Evolutionary conservation across 148 eudicot genomes (phyloP), one percentile per base, ranked within the genome.

Genomic region (Heliosperma pusillum): DNA sequence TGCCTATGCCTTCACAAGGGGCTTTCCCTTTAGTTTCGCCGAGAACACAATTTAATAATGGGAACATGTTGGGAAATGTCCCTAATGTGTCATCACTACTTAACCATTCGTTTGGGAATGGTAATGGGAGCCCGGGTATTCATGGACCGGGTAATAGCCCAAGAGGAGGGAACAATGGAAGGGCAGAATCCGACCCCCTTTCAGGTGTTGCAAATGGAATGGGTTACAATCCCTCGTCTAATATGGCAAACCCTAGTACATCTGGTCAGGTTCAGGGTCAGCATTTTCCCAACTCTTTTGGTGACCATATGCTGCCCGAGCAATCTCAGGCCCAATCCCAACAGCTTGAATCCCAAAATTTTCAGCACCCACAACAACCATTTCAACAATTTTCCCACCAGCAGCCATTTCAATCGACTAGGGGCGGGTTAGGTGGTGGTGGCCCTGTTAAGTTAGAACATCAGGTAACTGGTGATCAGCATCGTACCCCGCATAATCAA

Each of bases 61-160:
- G 79, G 80, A 91, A 90, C 74, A 75, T 93, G 89, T 81, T 93
- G 62, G 98, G 98, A 22, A 88, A 83, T 85, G 87, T 83, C 45
- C 81, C 93, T 27, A 89, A 87, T 80, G 96, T 88, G 69, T 82
- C 97, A 9, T 88, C 98, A 10, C 76, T 91, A 27, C 86, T 93
- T 50, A 94, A 90, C 60, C 98, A 88, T 79, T 84, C 98, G 42
- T 94, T 81, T 75, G 89, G 88, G 25, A 91, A 88, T 73, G 90
- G 96, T 17, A 89, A 80, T 20, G 80, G 83, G 21, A 87, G 45
- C 77, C 74, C 93, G 21, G 89, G 87, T 33, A 78, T 84, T 66
- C 69, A 91, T 40, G 87, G 82, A 71, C 70, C 77, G 9, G 87
- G 85, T 47, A 86, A 74, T 80, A 76, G 74, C 20, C 85, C 84